Evolutionary conservation across 257 asterid genomes (phyloP).

Genomic region (Solanum pimpinellifolium): DNA sequence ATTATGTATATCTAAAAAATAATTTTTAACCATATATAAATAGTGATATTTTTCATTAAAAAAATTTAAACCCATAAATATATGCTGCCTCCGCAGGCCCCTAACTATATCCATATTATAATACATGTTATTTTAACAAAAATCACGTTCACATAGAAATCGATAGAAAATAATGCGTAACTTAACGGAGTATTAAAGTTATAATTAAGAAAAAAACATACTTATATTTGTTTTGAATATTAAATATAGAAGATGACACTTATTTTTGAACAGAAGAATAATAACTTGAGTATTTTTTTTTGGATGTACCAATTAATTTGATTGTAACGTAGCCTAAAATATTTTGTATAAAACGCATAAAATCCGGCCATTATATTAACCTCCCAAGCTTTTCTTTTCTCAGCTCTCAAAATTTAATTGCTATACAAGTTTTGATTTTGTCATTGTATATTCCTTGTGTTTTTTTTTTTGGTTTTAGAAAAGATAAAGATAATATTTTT

Average conservation of each 20-base stretch:
- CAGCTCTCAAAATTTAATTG: background rate
- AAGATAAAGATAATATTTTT: background rate
- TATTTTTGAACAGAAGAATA: background rate
- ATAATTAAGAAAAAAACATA: background rate
- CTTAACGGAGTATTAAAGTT: no score
- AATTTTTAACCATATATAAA: no score
- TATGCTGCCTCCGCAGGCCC: no score
- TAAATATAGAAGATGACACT: background rate
- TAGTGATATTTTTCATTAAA: no score
- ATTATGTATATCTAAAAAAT: no score
- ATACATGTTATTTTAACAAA: no score
- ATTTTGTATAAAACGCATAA: background rate
- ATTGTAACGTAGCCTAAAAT: background rate
- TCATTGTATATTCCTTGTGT: background rate
- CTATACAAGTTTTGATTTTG: background rate
- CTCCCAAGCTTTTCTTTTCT: background rate
- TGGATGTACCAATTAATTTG: background rate
- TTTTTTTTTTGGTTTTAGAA: background rate
- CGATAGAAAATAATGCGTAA: background rate
- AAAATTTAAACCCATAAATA: no score
- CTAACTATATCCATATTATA: no score
- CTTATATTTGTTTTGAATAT: no score
- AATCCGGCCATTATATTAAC: background rate
- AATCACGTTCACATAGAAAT: accelerated
- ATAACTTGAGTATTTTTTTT: no score